phyloP scores from a whole-genome alignment of 129 eudicot genomes.

The Tagetes erecta region DNA sequence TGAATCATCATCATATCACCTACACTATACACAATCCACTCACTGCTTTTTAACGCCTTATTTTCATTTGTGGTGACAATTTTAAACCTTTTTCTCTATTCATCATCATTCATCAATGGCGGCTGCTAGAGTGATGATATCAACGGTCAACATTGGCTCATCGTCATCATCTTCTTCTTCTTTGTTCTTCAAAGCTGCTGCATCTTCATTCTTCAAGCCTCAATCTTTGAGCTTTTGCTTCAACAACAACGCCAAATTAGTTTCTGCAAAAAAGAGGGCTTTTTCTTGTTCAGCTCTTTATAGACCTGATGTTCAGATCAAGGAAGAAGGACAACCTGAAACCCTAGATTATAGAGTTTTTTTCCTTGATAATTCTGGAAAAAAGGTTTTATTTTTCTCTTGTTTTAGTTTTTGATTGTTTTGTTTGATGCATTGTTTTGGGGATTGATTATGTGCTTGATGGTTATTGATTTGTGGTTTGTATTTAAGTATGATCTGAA shows the following conservation, averaged over 20 bases:
- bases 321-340: conserved; percentile 88
- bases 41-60: conserved; percentile 15
- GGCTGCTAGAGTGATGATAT: conserved; percentile 65
- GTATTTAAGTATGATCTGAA: too few species aligned
- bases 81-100: conserved; percentile 15
- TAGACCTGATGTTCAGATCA: conserved; percentile 57
- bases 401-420: neutral
- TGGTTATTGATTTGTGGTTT: neutral
- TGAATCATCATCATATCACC: conserved; percentile 20
- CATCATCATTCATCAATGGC: conserved; percentile 49
- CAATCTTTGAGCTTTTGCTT: conserved; percentile 43
- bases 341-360: conserved; percentile 93
- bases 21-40: conserved; percentile 23
- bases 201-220: conserved; percentile 35
- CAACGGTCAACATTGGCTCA: conserved; percentile 56
- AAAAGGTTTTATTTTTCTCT: conserved; percentile 48
- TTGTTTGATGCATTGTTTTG: conserved; percentile 6
- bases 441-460: neutral
- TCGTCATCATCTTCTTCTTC: conserved; percentile 35
- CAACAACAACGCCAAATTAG: conserved; percentile 33
- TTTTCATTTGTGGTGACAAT: conserved; percentile 19
- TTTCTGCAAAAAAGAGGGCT: conserved; percentile 40
- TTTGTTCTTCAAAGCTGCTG: conserved; percentile 33
- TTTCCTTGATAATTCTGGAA: conserved; percentile 72
- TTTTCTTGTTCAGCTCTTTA: conserved; percentile 67